These are phyloP conservation scores for Eucalyptus victrix DNA, from an alignment of 345 rosid species.

Conservation along the genomic window DNA sequence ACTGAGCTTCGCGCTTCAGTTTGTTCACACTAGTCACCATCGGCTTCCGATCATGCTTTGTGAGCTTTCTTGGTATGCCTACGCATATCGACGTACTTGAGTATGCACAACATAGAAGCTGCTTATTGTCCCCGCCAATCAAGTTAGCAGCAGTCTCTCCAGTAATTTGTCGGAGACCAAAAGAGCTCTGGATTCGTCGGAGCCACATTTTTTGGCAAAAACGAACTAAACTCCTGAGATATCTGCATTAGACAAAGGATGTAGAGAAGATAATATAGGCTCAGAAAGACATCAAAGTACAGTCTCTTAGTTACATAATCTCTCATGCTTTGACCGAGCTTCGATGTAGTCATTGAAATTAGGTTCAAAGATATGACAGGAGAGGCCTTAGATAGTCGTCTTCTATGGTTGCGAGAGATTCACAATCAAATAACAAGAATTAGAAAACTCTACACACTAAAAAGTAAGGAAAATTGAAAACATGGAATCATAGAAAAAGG, in stretches of 20 bases:
- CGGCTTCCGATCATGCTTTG: conserved; percentile 30
- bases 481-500: neutral
- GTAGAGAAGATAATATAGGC: neutral
- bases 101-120: conserved; percentile 1
- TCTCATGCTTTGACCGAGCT: neutral
- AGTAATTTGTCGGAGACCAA: neutral
- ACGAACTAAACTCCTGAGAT: neutral
- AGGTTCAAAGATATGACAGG: neutral
- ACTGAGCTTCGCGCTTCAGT: conserved; percentile 27
- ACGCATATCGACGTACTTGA: neutral
- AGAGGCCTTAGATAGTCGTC: neutral
- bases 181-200: neutral
- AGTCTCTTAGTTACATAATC: neutral
- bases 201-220: neutral
- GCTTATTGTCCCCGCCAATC: neutral
- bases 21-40: conserved; percentile 29
- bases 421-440: neutral
- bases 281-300: neutral
- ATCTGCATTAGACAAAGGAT: neutral
- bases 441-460: neutral
- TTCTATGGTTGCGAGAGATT: neutral
- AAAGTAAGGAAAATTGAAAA: neutral
- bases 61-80: conserved; percentile 21
- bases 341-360: neutral
- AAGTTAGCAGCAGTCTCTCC: neutral